These are phyloP conservation scores for Backusella tuberculispora DNA, from an alignment of 192 early-diverging fungal genomes.

Conservation along the genomic window DNA sequence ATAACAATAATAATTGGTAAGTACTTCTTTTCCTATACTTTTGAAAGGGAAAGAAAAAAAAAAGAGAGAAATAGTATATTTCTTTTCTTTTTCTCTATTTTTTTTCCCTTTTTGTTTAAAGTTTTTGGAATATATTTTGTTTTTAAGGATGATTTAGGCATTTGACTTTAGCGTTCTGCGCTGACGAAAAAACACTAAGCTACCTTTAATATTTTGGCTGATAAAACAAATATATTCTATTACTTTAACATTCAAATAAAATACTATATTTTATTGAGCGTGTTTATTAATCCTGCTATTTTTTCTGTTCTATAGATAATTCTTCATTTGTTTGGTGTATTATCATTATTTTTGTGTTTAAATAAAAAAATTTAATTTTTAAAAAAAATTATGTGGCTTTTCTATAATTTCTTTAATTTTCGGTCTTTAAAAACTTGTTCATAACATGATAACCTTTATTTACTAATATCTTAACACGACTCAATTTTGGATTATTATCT, in stretches of 20 bases:
- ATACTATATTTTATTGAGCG: neutral
- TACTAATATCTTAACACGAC: too few species aligned
- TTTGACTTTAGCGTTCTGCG: slow-evolving; percentile 29
- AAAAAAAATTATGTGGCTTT: neutral
- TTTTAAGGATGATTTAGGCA: slow-evolving; percentile 27
- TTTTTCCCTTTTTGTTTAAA: neutral
- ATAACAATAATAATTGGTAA: too few species aligned
- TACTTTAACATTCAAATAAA: neutral
- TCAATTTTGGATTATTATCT: neutral
- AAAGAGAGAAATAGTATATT: neutral
- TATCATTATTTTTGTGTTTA: neutral
- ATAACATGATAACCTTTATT: too few species aligned
- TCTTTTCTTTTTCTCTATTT: neutral
- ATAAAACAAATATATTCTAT: neutral
- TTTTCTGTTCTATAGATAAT: neutral
- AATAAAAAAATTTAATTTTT: slow-evolving; percentile 5
- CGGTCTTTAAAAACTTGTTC: too few species aligned
- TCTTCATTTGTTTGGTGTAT: neutral
- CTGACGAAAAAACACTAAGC: slow-evolving; percentile 29
- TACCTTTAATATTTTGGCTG: slow-evolving; percentile 18
- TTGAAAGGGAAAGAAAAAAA: too few species aligned
- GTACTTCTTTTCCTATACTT: too few species aligned
- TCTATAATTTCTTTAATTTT: too few species aligned
- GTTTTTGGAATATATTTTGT: neutral
- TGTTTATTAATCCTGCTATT: neutral